Conservation (phyloP, 1,284 basidiomycete species). For the Pulveroboletus sp. region DNA sequence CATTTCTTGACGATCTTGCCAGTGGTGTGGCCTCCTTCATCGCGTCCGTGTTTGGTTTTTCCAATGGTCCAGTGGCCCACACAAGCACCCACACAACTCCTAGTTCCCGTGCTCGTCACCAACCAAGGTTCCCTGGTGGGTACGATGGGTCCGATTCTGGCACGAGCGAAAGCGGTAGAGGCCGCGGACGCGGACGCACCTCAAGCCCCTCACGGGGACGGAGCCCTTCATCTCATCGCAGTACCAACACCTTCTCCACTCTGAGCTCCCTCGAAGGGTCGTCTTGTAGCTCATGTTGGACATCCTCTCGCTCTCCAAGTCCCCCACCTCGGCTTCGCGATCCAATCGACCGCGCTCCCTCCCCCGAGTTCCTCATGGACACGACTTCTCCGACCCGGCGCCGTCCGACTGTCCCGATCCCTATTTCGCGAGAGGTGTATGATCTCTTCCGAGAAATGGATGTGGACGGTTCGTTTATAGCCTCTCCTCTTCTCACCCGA, state of each 20-base stretch:
- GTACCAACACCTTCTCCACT: constrained; percentile 44
- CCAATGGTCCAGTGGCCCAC: background rate
- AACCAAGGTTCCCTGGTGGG: constrained; percentile 16
- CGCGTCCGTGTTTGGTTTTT: constrained; percentile 17
- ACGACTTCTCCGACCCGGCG: background rate
- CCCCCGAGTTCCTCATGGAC: constrained; percentile 28
- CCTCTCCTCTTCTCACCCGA: constrained; percentile 27
- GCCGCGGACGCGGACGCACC: background rate
- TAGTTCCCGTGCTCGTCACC: constrained; percentile 5
- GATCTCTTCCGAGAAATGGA: constrained; percentile 43
- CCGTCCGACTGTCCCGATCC: background rate
- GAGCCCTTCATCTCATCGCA: constrained; percentile 30
- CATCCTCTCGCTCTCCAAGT: constrained; percentile 34
- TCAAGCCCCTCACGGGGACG: constrained; percentile 1
- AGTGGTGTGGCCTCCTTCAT: constrained; percentile 19
- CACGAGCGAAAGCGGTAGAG: background rate
- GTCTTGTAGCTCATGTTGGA: constrained; percentile 37
- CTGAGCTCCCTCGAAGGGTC: constrained; percentile 47
- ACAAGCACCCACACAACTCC: background rate
- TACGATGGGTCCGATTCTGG: constrained; percentile 11
- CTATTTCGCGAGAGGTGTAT: constrained; percentile 32
- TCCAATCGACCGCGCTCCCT: constrained; percentile 23
- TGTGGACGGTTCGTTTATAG: constrained; percentile 50
- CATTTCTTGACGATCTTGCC: constrained; percentile 24
- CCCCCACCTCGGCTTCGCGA: constrained; percentile 25